phyloP scores from a whole-genome alignment of 352 stramenopile genomes.

The Phytophthora brassicae region DNA sequence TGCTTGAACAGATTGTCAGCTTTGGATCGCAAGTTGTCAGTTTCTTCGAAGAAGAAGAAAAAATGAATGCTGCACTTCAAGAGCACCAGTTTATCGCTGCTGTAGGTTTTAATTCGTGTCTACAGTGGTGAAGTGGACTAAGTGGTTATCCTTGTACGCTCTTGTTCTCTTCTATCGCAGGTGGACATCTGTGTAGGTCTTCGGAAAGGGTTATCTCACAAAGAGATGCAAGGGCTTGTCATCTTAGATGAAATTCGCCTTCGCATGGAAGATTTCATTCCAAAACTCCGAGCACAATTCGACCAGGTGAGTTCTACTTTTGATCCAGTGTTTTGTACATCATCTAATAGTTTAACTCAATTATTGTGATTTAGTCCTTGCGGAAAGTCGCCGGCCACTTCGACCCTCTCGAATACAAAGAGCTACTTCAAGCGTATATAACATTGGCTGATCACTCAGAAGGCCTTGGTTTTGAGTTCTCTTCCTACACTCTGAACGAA shows the following conservation, averaged over 20 bases:
- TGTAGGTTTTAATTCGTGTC: slow-evolving; percentile 29
- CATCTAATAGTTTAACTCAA: no score
- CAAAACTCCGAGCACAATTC: slow-evolving; percentile 69
- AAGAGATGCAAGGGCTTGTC: slow-evolving; percentile 51
- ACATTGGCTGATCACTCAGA: slow-evolving; percentile 75
- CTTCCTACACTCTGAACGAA: slow-evolving; percentile 59
- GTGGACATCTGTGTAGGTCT: slow-evolving; percentile 75
- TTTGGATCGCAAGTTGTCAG: slow-evolving; percentile 63
- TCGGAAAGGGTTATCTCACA: slow-evolving; percentile 43
- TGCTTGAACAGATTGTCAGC: slow-evolving; percentile 23
- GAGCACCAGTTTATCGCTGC: slow-evolving; percentile 68
- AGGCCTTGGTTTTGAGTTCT: slow-evolving; percentile 81
- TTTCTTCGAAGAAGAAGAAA: slow-evolving; percentile 77
- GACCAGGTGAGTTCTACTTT: slow-evolving; percentile 52
- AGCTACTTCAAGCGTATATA: slow-evolving; percentile 84
- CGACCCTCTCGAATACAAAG: slow-evolving; percentile 72
- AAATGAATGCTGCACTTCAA: slow-evolving; percentile 73
- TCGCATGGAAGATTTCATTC: slow-evolving; percentile 77
- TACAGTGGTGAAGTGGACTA: background rate
- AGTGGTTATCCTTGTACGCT: background rate
- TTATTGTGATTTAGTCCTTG: slow-evolving; percentile 50
- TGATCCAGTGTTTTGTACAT: background rate
- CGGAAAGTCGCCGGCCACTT: slow-evolving; percentile 69
- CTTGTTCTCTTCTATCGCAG: slow-evolving; percentile 29
- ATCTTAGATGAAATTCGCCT: slow-evolving; percentile 64